Percentiles rank a stretch among this genome's conserved stretches.
Conservation (phyloP, 140 eudicot genomes). For the Stevia rebaudiana region DNA sequence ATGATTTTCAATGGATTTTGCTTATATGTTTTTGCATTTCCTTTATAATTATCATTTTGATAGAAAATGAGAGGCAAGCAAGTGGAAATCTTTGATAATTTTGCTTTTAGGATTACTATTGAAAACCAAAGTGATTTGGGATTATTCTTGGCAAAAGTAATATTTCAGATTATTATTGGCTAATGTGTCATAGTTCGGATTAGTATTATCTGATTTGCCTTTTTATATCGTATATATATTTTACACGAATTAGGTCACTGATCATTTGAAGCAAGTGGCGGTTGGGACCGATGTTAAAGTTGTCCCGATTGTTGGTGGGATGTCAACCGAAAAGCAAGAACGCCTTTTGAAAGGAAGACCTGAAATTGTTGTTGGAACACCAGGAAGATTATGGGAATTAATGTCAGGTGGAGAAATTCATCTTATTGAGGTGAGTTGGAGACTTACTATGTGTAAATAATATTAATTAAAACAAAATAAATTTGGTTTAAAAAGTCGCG, state of each 20-base stretch:
- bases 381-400: slow-evolving; percentile 94
- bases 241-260: slow-evolving; percentile 53
- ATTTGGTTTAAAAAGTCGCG: too few species aligned
- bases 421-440: slow-evolving; percentile 63
- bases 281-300: slow-evolving; percentile 59
- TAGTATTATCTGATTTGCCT: too few species aligned
- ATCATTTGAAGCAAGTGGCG: slow-evolving; percentile 79
- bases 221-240: not conserved
- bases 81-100: too few species aligned
- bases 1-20: too few species aligned
- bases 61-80: too few species aligned
- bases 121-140: too few species aligned
- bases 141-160: too few species aligned
- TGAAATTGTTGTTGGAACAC: slow-evolving; percentile 95
- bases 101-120: too few species aligned
- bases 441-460: not conserved
- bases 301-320: slow-evolving; percentile 92
- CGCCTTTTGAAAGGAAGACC: slow-evolving; percentile 84
- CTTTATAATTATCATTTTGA: too few species aligned
- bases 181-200: too few species aligned
- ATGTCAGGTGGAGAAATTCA: slow-evolving; percentile 95
- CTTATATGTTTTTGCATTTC: too few species aligned
- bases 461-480: slow-evolving; percentile 6
- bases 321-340: slow-evolving; percentile 93
- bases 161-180: too few species aligned